These are phyloP conservation scores for Neurospora sp. DNA, from an alignment of 495 filamentous ascomycete species.

Conservation along the genomic window DNA sequence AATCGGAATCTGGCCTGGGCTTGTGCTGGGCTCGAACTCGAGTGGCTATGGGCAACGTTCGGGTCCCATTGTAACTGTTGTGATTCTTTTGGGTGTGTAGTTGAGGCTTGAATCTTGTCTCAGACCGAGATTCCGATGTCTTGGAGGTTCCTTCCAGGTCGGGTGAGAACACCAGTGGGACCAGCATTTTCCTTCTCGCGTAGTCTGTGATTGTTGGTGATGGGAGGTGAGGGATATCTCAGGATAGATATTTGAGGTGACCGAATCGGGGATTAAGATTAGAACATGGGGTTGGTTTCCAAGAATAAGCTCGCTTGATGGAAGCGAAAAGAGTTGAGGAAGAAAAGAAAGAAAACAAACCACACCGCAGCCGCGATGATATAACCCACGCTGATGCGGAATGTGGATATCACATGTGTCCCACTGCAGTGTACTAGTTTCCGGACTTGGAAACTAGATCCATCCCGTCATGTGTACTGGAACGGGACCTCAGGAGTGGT, in stretches of 20 bases:
- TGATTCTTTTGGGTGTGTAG: constrained; percentile 21
- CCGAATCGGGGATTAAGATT: not conserved
- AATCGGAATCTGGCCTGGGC: not conserved
- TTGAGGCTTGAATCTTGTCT: constrained; percentile 13
- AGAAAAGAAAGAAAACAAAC: not conserved
- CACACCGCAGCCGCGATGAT: not conserved
- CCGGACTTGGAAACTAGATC: not conserved
- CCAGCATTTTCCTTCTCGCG: not conserved
- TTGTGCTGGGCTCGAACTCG: constrained; percentile 3
- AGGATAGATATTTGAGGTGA: not conserved
- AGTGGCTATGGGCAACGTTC: constrained; percentile 8
- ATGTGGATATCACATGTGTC: not conserved
- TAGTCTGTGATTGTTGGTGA: not conserved
- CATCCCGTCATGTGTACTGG: not conserved
- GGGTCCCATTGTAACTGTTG: constrained; percentile 20
- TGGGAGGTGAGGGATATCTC: not conserved
- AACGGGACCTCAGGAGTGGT: not conserved
- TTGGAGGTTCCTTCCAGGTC: not conserved
- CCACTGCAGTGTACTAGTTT: not conserved
- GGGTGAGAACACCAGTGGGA: not conserved
- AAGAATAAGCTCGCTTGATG: not conserved
- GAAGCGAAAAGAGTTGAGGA: not conserved
- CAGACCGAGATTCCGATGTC: not conserved
- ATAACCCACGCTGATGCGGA: not conserved
- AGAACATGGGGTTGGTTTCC: not conserved